These are phyloP conservation scores for Phytophthora pluvialis DNA, from an alignment of 352 stramenopile genomes.

Conservation along the genomic window DNA sequence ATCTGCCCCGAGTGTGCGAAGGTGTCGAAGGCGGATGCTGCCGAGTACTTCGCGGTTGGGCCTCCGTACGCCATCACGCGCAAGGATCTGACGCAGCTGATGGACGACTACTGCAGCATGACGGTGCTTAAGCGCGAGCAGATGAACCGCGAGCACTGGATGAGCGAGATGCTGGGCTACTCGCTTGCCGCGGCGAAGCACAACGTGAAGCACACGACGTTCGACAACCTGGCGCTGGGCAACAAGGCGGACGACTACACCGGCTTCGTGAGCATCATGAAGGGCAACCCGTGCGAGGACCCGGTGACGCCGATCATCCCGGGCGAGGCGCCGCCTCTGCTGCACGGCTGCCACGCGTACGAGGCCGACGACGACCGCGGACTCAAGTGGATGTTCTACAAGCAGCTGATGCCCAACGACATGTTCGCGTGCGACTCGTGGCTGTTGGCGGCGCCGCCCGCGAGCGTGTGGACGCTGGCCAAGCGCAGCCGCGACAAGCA, in stretches of 20 bases:
- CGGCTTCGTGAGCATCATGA: slow-evolving; percentile 61
- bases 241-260: slow-evolving; percentile 68
- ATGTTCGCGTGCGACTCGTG: slow-evolving; percentile 83
- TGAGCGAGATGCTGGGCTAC: slow-evolving; percentile 70
- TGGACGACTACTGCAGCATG: slow-evolving; percentile 79
- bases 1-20: slow-evolving; percentile 64
- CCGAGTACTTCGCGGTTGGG: slow-evolving; percentile 62
- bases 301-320: slow-evolving; percentile 48
- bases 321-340: slow-evolving; percentile 50
- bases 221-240: slow-evolving; percentile 75
- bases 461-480: slow-evolving; percentile 66
- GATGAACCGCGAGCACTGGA: slow-evolving; percentile 41
- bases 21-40: slow-evolving; percentile 45
- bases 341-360: slow-evolving; percentile 57
- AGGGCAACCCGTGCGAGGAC: slow-evolving; percentile 66
- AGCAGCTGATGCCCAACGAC: slow-evolving; percentile 67
- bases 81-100: slow-evolving; percentile 51
- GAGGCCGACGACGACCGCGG: slow-evolving; percentile 49
- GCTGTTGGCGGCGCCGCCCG: slow-evolving; percentile 63
- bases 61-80: slow-evolving; percentile 67
- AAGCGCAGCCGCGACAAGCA: slow-evolving; percentile 53
- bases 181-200: slow-evolving; percentile 66
- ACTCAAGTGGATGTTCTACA: slow-evolving; percentile 71
- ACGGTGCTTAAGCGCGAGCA: slow-evolving; percentile 51
- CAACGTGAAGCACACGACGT: slow-evolving; percentile 67